A percentile compares a stretch with the other conserved stretches of the same genome.
phyloP scores from a whole-genome alignment of 352 stramenopile species.

The Phytophthora niederhauseri region DNA sequence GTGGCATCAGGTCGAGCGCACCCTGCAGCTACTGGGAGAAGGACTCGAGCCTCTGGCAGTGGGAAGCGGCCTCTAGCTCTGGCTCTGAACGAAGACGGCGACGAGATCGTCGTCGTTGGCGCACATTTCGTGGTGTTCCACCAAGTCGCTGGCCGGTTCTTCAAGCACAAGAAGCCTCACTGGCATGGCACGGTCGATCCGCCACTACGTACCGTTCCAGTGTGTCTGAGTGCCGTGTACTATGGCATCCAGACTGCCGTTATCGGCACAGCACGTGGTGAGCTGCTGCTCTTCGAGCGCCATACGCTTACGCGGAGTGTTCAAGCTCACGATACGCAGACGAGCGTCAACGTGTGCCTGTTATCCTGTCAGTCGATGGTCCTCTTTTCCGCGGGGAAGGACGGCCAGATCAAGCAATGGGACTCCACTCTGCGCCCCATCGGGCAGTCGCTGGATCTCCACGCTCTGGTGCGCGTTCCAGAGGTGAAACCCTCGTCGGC shows the following conservation, averaged over 20 bases:
- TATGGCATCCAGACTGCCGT: constrained; percentile 61
- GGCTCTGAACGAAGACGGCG: constrained; percentile 69
- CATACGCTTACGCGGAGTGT: constrained; percentile 57
- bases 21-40: constrained; percentile 24
- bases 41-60: constrained; percentile 13
- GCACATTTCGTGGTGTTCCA: constrained; percentile 72
- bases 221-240: constrained; percentile 60
- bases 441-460: constrained; percentile 69
- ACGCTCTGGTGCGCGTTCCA: constrained; percentile 30
- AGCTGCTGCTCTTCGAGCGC: constrained; percentile 76
- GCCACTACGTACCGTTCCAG: constrained; percentile 50
- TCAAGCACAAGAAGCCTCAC: constrained; percentile 74
- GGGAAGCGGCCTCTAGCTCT: constrained; percentile 53
- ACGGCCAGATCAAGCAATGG: constrained; percentile 82
- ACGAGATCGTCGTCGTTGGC: constrained; percentile 69
- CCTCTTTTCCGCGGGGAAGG: constrained; percentile 79
- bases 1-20: constrained; percentile 61
- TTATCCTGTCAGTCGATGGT: constrained; percentile 75
- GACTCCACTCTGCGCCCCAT: constrained; percentile 77
- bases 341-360: constrained; percentile 62
- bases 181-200: constrained; percentile 33
- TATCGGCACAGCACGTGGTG: constrained; percentile 63
- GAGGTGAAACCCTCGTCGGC: constrained; percentile 7
- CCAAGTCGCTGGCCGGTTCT: constrained; percentile 55
- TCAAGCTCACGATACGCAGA: constrained; percentile 58